These are phyloP conservation scores for Centella asiatica DNA, from an alignment of 129 eudicot species.

Conservation along the genomic window DNA sequence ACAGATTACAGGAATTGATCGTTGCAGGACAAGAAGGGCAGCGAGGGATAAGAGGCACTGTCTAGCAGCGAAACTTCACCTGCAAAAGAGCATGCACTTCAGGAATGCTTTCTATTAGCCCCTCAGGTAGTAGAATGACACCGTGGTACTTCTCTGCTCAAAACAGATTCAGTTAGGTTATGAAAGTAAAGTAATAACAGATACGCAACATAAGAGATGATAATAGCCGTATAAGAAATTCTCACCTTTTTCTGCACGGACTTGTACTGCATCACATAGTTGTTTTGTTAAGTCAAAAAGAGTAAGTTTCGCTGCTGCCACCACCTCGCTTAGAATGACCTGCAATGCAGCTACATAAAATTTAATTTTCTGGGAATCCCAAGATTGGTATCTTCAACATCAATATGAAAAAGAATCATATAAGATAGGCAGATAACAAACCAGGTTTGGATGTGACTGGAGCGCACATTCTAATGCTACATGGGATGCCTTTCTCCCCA, in stretches of 20 bases:
- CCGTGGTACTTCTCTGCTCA: constrained; percentile 76
- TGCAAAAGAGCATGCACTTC: constrained; percentile 77
- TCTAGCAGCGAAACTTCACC: constrained; percentile 28
- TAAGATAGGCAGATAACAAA: constrained; percentile 20
- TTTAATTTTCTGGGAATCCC: not conserved
- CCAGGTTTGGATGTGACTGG: constrained; percentile 93
- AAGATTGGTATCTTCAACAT: not conserved
- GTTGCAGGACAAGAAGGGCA: not conserved
- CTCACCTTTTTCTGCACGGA: constrained; percentile 67
- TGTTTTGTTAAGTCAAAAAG: constrained; percentile 86
- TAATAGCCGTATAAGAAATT: constrained; percentile 6
- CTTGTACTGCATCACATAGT: constrained; percentile 93
- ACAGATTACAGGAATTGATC: not conserved
- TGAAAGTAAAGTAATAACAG: constrained; percentile 6
- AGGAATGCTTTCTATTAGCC: constrained; percentile 88
- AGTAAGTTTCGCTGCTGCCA: constrained; percentile 77
- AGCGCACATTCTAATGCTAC: constrained; percentile 91
- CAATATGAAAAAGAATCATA: constrained; percentile 1
- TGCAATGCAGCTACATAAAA: constrained; percentile 12
- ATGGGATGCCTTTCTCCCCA: constrained; percentile 92
- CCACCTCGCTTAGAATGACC: constrained; percentile 98
- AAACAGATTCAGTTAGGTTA: not conserved
- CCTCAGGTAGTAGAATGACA: constrained; percentile 88
- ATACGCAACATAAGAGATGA: not conserved
- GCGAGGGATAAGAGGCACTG: too few species aligned